These are phyloP conservation scores for Lablab purpureus DNA, from an alignment of 306 rosid species.

Conservation along the genomic window DNA sequence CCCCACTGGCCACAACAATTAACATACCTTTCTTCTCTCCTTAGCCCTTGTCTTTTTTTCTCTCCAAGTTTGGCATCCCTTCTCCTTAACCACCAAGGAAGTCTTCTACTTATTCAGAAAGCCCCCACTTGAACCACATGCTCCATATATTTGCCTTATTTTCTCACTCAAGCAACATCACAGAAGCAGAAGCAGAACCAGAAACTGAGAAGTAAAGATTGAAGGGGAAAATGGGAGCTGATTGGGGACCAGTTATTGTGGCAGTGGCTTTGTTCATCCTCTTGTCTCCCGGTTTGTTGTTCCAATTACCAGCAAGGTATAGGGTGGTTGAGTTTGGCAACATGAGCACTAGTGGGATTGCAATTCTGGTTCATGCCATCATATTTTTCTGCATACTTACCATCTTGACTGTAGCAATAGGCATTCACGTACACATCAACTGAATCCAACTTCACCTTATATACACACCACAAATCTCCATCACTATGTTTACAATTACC, in stretches of 20 bases:
- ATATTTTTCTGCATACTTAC: slow-evolving; percentile 84
- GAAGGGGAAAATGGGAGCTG: slow-evolving; percentile 62
- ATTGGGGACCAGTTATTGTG: slow-evolving; percentile 92
- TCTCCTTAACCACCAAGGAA: slow-evolving; percentile 87
- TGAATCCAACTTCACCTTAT: slow-evolving; percentile 37
- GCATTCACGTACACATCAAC: slow-evolving; percentile 82
- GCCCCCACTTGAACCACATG: slow-evolving; percentile 12
- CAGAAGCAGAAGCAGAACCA: not conserved
- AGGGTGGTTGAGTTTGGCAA: slow-evolving; percentile 91
- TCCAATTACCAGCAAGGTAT: slow-evolving; percentile 81
- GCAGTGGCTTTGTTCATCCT: slow-evolving; percentile 86
- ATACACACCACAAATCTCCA: not conserved
- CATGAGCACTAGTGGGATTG: slow-evolving; percentile 94
- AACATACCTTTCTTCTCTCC: slow-evolving; percentile 81
- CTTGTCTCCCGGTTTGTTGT: slow-evolving; percentile 87
- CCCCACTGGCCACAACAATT: slow-evolving; percentile 51
- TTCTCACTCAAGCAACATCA: slow-evolving; percentile 19
- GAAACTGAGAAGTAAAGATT: slow-evolving; percentile 1
- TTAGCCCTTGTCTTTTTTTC: slow-evolving; percentile 59
- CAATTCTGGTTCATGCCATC: slow-evolving; percentile 90
- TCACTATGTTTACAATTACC: slow-evolving; percentile 10
- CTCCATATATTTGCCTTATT: slow-evolving; percentile 13
- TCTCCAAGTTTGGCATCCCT: slow-evolving; percentile 77
- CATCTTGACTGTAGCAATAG: slow-evolving; percentile 80
- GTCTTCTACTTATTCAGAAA: slow-evolving; percentile 47